phyloP scores from a whole-genome alignment of 2,329 filamentous ascomycete species.

The Aspergillus brunneoviolaceus region DNA sequence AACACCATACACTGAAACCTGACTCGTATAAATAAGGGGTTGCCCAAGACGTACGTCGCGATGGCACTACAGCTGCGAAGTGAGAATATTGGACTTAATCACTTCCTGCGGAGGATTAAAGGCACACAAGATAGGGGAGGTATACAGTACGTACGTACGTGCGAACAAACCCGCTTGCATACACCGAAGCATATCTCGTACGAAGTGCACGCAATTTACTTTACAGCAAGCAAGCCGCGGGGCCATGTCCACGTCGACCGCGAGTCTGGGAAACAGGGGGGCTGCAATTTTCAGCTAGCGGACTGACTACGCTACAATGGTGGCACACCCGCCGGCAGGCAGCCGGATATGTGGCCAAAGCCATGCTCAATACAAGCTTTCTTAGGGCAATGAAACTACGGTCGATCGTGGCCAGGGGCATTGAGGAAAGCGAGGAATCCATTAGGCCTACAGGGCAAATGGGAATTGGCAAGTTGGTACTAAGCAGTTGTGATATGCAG shows the following conservation, averaged over 20 bases:
- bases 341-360: too few relatives aligned
- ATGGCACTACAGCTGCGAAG: neutral
- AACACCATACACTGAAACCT: too few relatives aligned
- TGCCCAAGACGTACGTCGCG: neutral
- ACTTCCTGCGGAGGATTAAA: conserved; percentile 16
- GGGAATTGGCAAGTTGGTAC: too few relatives aligned
- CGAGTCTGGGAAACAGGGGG: neutral
- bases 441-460: too few relatives aligned
- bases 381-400: too few relatives aligned
- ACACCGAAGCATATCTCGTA: conserved; percentile 7
- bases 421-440: too few relatives aligned
- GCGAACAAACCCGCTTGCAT: conserved; percentile 1
- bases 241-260: neutral
- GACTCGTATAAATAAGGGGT: neutral
- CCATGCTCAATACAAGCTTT: too few relatives aligned
- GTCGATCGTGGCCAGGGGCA: neutral
- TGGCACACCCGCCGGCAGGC: neutral
- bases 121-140: neutral
- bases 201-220: neutral
- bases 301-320: neutral
- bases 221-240: neutral
- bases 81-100: conserved; percentile 3
- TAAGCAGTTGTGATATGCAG: too few relatives aligned
- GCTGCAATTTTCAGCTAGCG: neutral
- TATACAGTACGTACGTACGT: neutral